Evolutionary conservation across 2,329 filamentous ascomycete genomes (phyloP), one percentile per base, ranked within the genome.

Genomic region (Neurospora sp.): DNA sequence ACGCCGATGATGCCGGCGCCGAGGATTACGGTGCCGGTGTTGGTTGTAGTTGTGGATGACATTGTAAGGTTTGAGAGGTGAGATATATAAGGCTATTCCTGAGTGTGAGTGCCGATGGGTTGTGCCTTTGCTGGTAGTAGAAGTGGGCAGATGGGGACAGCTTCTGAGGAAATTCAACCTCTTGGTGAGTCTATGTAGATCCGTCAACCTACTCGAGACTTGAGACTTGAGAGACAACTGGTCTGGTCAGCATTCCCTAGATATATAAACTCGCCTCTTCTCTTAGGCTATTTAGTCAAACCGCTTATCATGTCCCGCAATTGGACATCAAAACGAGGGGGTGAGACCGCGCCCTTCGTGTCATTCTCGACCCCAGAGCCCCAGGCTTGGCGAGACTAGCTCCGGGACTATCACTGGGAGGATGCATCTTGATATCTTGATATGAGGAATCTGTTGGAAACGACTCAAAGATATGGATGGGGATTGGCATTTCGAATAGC

Each of bases 1-100:
- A 87, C 81, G 71, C 90, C 90, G 68, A 93, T 90, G 74, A 93
- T 90, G 66, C 90, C 90, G 66, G 87, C 85, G 70, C 90, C 91
- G 42, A 93, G 78, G 68, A 92, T 91, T 15, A 91, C 84, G 1
- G 87, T 91, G 86, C 91, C 66, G 33, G 15, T n/a, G 17, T n/a
- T 43, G 23, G 23, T 62, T 28, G 46, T 17, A 13, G 46, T 58
- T 58, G 46, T 15, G 46, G 13, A 62, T 17, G 52, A 17, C 52
- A 62, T 62, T 33, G 46, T 62, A 3, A 23, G 13, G 43, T 11
- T 23, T 13, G 11, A 2, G 4, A 28, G 19, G 11, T 52, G 19
- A 52, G 19, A 17, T 36, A 8, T 62, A 33, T 33, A 36, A 4
- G 7, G 23, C 52, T 62, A 8, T 62, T 36, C 9, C 39, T 17